Evolutionary conservation across 805 yeast species (phyloP).

Genomic region (Yarrowia sp.): DNA sequence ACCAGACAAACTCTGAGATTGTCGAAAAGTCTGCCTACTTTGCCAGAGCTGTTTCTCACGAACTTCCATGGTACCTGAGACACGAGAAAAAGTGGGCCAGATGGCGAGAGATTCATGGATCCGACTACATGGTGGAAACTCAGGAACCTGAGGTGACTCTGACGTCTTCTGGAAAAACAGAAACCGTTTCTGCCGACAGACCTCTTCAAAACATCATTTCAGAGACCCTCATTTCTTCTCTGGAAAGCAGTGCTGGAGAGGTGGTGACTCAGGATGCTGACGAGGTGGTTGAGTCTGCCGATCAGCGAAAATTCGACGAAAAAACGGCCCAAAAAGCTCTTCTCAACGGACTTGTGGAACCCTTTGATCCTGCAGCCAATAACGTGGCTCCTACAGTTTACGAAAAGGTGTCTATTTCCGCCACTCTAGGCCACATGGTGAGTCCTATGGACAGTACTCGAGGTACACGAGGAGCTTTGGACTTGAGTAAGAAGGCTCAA

Average conservation of each 20-base stretch:
- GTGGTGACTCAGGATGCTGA: not conserved
- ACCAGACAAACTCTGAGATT: not conserved
- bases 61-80: conserved; percentile 1
- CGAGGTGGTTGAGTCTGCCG: not conserved
- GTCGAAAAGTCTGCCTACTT: not conserved
- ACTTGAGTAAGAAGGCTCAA: not conserved
- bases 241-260: not conserved
- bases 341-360: not conserved
- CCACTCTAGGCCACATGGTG: not conserved
- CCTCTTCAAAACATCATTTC: not conserved
- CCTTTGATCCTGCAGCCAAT: not conserved
- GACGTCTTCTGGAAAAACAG: not conserved
- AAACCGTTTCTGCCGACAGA: not conserved
- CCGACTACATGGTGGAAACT: not conserved
- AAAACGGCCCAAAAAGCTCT: not conserved
- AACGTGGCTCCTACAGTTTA: not conserved
- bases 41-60: not conserved
- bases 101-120: conserved; percentile 6
- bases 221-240: not conserved
- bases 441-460: not conserved
- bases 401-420: not conserved
- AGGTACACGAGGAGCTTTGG: not conserved
- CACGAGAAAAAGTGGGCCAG: not conserved
- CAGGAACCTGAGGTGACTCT: not conserved
- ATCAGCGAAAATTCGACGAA: not conserved